A percentile compares a stretch with the other conserved stretches of the same genome.
phyloP scores from a whole-genome alignment of 2,329 filamentous ascomycete genomes.

The Thielaviopsis populi region DNA sequence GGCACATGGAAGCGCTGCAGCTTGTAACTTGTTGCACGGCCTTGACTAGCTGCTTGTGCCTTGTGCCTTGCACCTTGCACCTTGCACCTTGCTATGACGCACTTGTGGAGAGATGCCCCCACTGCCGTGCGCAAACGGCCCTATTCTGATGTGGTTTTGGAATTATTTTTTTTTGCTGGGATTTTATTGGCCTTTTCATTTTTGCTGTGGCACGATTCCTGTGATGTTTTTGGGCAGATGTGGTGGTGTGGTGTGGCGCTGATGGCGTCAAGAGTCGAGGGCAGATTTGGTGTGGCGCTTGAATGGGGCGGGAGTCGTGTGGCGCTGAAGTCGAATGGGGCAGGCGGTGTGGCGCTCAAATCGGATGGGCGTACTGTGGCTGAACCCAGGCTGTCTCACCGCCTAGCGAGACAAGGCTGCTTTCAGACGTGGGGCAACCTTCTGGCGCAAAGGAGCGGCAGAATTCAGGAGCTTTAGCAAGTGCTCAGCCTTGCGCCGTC shows the following conservation, averaged over 20 bases:
- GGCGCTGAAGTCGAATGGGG: too few species aligned
- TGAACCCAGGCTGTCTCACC: neutral
- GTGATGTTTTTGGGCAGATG: neutral
- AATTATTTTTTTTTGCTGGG: neutral
- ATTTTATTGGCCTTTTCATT: neutral
- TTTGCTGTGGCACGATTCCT: neutral
- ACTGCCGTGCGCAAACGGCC: constrained; percentile 10
- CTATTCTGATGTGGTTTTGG: constrained; percentile 11
- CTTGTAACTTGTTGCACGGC: neutral
- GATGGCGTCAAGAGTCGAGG: too few species aligned
- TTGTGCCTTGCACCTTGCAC: neutral
- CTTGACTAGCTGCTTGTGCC: neutral
- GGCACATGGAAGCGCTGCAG: neutral
- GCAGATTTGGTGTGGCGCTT: too few species aligned
- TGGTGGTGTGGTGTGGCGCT: neutral
- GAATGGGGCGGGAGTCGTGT: too few species aligned
- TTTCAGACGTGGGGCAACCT: neutral
- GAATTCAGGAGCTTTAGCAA: neutral
- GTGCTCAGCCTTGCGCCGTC: neutral
- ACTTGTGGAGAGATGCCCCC: neutral
- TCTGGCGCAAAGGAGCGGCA: neutral
- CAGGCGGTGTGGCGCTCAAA: too few species aligned
- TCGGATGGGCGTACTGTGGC: neutral
- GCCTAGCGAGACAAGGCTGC: neutral
- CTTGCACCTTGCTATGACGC: constrained; percentile 8